These are phyloP conservation scores for Aureobasidium melanogenum DNA, from an alignment of 2,329 filamentous ascomycete genomes.

Conservation along the genomic window DNA sequence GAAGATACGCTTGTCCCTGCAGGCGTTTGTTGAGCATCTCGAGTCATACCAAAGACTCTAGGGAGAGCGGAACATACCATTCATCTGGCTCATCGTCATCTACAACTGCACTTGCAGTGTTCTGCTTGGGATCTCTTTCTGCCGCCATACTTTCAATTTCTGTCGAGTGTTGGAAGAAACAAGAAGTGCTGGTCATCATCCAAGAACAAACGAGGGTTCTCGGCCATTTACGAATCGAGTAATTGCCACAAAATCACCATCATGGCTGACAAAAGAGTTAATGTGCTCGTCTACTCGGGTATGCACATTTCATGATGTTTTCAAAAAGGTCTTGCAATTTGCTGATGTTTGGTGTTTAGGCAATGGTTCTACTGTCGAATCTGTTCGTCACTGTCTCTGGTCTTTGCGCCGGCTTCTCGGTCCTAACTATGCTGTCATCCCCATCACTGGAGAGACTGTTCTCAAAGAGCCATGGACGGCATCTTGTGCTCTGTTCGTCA, in stretches of 20 bases:
- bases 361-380: conserved; percentile 76
- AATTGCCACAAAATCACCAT: conserved; percentile 12
- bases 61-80: conserved; percentile 54
- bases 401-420: conserved; percentile 78
- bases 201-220: conserved; percentile 9
- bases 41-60: neutral
- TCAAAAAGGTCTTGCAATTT: neutral
- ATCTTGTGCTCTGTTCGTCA: conserved; percentile 79
- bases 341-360: conserved; percentile 42
- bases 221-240: conserved; percentile 4
- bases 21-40: neutral
- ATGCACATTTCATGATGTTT: conserved; percentile 22
- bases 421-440: conserved; percentile 86
- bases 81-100: conserved; percentile 89
- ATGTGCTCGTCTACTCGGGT: conserved; percentile 91
- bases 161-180: neutral
- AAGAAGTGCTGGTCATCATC: neutral
- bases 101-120: conserved; percentile 24
- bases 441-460: conserved; percentile 67
- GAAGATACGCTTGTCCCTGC: conserved; percentile 94
- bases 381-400: conserved; percentile 81
- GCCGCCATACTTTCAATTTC: conserved; percentile 17
- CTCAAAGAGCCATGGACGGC: conserved; percentile 86
- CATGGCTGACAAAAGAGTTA: conserved; percentile 66
- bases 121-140: conserved; percentile 20